Evolutionary conservation across 257 asterid genomes (phyloP).

Genomic region (Rubia yunnanensis): DNA sequence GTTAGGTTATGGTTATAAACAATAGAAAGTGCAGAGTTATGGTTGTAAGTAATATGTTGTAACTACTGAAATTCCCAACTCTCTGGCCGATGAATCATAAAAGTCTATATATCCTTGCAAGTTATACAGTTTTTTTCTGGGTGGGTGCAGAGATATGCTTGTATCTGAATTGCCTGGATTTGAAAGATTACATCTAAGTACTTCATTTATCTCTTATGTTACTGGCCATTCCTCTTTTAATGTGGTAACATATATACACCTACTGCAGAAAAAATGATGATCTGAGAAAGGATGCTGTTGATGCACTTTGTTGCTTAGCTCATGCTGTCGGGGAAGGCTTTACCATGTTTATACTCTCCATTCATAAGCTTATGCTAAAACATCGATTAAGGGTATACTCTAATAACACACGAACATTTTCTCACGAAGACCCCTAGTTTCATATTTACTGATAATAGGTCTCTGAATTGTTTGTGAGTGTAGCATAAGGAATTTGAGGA

Average conservation of each 20-base stretch:
- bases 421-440: slow-evolving; percentile 3
- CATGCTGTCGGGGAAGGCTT: slow-evolving; percentile 97
- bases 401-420: not conserved
- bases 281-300: slow-evolving; percentile 84
- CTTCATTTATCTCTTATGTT: not conserved
- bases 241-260: not conserved
- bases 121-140: not conserved
- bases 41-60: not conserved
- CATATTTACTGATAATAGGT: slow-evolving; percentile 5
- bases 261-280: slow-evolving; percentile 79
- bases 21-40: not conserved
- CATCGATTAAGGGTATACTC: slow-evolving; percentile 66
- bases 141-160: not conserved
- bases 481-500: slow-evolving; percentile 98
- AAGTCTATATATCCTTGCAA: not conserved
- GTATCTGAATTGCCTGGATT: not conserved
- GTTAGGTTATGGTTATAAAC: not conserved
- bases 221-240: not conserved
- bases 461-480: slow-evolving; percentile 17
- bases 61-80: not conserved
- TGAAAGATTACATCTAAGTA: not conserved
- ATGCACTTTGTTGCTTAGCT: slow-evolving; percentile 93
- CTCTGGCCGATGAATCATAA: not conserved
- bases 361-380: slow-evolving; percentile 79
- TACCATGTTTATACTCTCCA: slow-evolving; percentile 80